Conservation (phyloP, 345 rosid species). For the Eucalyptus albens region DNA sequence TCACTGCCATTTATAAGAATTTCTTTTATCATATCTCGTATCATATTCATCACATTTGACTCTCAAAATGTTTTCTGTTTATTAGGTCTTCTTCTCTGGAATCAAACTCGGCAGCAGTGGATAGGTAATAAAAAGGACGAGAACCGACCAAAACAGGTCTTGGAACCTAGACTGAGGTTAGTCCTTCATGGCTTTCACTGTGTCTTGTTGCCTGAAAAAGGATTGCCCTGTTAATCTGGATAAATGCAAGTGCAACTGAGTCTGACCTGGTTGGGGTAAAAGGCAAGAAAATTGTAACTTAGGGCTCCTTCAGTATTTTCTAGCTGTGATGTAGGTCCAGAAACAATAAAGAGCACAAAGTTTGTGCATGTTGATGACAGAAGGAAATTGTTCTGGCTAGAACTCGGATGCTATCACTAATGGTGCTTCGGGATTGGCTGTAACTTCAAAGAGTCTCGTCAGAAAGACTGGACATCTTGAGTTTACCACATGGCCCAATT, state of each 20-base stretch:
- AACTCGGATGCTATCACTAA: background rate
- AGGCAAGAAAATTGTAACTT: background rate
- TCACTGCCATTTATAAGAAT: background rate
- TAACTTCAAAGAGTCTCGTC: background rate
- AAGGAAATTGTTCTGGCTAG: background rate
- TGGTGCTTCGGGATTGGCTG: background rate
- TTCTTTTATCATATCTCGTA: background rate
- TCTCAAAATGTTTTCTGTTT: background rate
- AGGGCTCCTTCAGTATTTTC: background rate
- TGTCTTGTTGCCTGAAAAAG: background rate
- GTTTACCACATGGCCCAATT: background rate
- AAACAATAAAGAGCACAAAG: background rate
- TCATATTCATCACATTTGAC: background rate
- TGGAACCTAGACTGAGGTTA: slow-evolving; percentile 58
- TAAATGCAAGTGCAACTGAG: background rate
- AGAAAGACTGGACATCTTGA: background rate
- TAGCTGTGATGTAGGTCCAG: background rate
- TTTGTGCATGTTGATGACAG: background rate
- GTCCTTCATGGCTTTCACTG: slow-evolving; percentile 1
- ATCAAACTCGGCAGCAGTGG: slow-evolving; percentile 76
- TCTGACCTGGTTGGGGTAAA: background rate
- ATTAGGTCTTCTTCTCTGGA: slow-evolving; percentile 79
- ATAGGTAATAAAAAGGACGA: slow-evolving; percentile 36
- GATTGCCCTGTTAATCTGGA: background rate
- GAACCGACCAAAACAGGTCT: slow-evolving; percentile 8